Percentiles rank a stretch among this genome's conserved stretches.
phyloP scores from a whole-genome alignment of 2,329 filamentous ascomycete genomes.

The Microthyrium microscopicum region DNA sequence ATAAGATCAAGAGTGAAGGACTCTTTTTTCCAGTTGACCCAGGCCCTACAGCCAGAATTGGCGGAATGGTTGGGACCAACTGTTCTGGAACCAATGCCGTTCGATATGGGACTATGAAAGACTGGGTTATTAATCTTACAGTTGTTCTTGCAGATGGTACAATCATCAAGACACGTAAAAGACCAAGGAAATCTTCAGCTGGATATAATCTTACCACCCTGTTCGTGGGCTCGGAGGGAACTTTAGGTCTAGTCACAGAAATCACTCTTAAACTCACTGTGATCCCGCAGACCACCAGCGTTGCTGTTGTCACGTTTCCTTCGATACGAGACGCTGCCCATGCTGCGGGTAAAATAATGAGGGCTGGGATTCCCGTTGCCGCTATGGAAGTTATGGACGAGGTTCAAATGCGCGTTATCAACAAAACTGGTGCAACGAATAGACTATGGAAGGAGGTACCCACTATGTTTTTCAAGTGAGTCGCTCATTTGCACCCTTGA shows the following conservation, averaged over 20 bases:
- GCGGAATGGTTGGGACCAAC: slow-evolving; percentile 70
- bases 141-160: slow-evolving; percentile 66
- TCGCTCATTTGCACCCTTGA: slow-evolving; percentile 5
- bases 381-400: slow-evolving; percentile 83
- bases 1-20: slow-evolving; percentile 52
- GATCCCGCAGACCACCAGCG: slow-evolving; percentile 57
- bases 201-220: slow-evolving; percentile 70
- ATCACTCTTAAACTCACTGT: slow-evolving; percentile 66
- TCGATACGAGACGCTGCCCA: slow-evolving; percentile 59
- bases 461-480: slow-evolving; percentile 66
- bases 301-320: slow-evolving; percentile 67
- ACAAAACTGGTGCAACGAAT: slow-evolving; percentile 52
- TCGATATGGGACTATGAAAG: slow-evolving; percentile 72
- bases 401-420: slow-evolving; percentile 72
- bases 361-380: slow-evolving; percentile 54
- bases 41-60: slow-evolving; percentile 57
- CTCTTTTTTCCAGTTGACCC: slow-evolving; percentile 89
- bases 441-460: slow-evolving; percentile 60
- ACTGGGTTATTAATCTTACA: slow-evolving; percentile 72
- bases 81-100: slow-evolving; percentile 64
- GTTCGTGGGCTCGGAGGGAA: slow-evolving; percentile 71
- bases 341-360: slow-evolving; percentile 60
- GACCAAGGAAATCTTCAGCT: slow-evolving; percentile 63
- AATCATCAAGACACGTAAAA: slow-evolving; percentile 58
- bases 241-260: slow-evolving; percentile 65